Evolutionary conservation across 2,329 filamentous ascomycete species (phyloP), one percentile per base, ranked within the genome.

Genomic region (Aspergillus luchuensis): DNA sequence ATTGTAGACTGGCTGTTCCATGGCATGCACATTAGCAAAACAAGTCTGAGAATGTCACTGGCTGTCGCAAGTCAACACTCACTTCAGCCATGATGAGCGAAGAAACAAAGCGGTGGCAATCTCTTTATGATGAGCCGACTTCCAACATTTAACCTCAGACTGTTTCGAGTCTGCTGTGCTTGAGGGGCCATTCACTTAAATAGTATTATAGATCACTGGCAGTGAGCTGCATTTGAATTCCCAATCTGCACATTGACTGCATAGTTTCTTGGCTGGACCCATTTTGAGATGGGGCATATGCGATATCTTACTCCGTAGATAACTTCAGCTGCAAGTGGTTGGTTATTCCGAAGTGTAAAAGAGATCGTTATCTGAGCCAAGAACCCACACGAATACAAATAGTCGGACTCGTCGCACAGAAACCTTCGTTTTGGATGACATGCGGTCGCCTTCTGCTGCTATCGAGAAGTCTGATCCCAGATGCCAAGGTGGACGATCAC

Each of bases 1-100:
- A 62, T 78, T 73, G 66, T 72, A 79, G 36, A 66, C 65, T 4
- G 73, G 74, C 75, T 75, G 39, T 52, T 11, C 7, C 11, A 11
- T 13, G 2, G 8, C 36, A n/a, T n/a, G 8, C 36, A 23, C 6
- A 21, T 33, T 39, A 56, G 33, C 25, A 11, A 17, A 33, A 41
- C 6, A 15, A n/a, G 17, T 13, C 19, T 8, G 4, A 8, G 11
- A 52, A 10, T 7, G 5, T 4, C 50, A 52, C 19, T 21, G 23
- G 5, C 15, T 10, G 15, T 25, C 13, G 19, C 23, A 28, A 50
- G 13, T 2, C 5, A 53, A 19, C n/a, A 53, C 36, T 4, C 10
- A 56, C 53, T 19, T 47, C 47, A 17, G 47, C 15, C 47, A 50
- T 50, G 47, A 17, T 30, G n/a, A 28, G 2, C 23, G 3, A 30